phyloP scores from a whole-genome alignment of 495 filamentous ascomycete species.

The Penicillium goetzii region DNA sequence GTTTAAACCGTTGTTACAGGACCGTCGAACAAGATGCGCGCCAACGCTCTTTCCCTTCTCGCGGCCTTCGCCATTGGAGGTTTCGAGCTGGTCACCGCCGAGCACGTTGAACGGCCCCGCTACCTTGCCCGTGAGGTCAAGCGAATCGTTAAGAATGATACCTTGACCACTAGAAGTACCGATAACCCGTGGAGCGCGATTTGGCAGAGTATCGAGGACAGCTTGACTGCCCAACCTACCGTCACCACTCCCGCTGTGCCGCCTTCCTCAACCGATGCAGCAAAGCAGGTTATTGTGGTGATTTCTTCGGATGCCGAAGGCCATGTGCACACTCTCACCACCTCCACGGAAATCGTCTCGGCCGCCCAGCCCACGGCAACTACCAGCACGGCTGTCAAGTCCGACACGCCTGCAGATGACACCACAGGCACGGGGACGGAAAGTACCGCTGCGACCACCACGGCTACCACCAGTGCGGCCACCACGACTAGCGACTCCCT shows the following conservation, averaged over 20 bases:
- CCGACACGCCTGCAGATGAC: too few species aligned
- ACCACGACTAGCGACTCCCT: background rate
- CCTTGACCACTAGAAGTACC: constrained; percentile 15
- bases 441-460: background rate
- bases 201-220: constrained; percentile 9
- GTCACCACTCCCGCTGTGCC: background rate
- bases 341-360: constrained; percentile 24
- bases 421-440: too few species aligned
- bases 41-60: constrained; percentile 34
- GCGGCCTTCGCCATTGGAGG: constrained; percentile 41
- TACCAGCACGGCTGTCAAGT: constrained; percentile 16
- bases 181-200: constrained; percentile 10
- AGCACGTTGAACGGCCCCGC: constrained; percentile 44
- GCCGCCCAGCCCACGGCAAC: constrained; percentile 24
- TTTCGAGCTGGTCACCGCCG: constrained; percentile 41
- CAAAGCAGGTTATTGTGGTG: constrained; percentile 30
- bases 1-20: constrained; percentile 11
- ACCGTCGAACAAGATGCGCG: constrained; percentile 35
- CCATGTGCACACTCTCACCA: constrained; percentile 21
- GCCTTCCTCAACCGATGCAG: constrained; percentile 6
- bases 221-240: background rate
- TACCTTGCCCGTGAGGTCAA: constrained; percentile 53
- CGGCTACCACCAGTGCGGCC: constrained; percentile 2
- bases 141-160: constrained; percentile 39
- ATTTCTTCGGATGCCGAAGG: constrained; percentile 26